These are phyloP conservation scores for Psilocybe subaeruginosa DNA, from an alignment of 768 basidiomycete genomes.

Conservation along the genomic window DNA sequence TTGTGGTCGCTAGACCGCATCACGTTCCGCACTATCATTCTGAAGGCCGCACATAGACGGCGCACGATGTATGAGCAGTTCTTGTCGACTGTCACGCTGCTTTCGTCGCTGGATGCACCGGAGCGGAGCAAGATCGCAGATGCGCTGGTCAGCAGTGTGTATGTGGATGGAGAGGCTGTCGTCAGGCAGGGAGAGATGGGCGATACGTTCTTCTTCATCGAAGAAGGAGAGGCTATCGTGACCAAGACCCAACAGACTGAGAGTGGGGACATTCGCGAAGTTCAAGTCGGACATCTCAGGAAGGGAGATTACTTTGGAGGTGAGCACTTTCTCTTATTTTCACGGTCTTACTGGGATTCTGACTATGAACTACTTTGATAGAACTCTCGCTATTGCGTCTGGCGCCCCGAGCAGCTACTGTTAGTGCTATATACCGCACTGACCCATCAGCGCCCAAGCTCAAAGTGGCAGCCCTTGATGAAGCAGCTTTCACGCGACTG, in stretches of 20 bases:
- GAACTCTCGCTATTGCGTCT: slow-evolving; percentile 90
- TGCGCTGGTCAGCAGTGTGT: slow-evolving; percentile 83
- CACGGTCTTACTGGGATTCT: not conserved
- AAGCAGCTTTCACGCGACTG: slow-evolving; percentile 90
- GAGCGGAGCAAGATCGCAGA: slow-evolving; percentile 98
- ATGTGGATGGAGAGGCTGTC: slow-evolving; percentile 84
- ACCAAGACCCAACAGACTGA: slow-evolving; percentile 71
- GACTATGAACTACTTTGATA: slow-evolving; percentile 31
- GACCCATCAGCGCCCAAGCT: slow-evolving; percentile 63
- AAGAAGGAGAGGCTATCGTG: slow-evolving; percentile 89
- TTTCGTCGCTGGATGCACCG: slow-evolving; percentile 82
- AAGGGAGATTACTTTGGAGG: slow-evolving; percentile 99
- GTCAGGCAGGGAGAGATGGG: slow-evolving; percentile 94
- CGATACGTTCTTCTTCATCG: slow-evolving; percentile 97
- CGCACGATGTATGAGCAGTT: slow-evolving; percentile 97
- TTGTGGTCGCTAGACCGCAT: slow-evolving; percentile 97
- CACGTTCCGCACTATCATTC: slow-evolving; percentile 96
- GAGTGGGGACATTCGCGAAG: slow-evolving; percentile 60
- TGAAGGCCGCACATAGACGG: slow-evolving; percentile 89
- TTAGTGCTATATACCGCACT: slow-evolving; percentile 70
- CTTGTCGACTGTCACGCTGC: slow-evolving; percentile 85
- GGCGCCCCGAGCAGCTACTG: slow-evolving; percentile 94
- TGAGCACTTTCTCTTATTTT: slow-evolving; percentile 36
- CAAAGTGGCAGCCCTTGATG: slow-evolving; percentile 92
- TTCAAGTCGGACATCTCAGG: slow-evolving; percentile 72